Base-by-base conservation (phyloP, 108 stramenopile species). In the Nannochloropsis oceanica region DNA sequence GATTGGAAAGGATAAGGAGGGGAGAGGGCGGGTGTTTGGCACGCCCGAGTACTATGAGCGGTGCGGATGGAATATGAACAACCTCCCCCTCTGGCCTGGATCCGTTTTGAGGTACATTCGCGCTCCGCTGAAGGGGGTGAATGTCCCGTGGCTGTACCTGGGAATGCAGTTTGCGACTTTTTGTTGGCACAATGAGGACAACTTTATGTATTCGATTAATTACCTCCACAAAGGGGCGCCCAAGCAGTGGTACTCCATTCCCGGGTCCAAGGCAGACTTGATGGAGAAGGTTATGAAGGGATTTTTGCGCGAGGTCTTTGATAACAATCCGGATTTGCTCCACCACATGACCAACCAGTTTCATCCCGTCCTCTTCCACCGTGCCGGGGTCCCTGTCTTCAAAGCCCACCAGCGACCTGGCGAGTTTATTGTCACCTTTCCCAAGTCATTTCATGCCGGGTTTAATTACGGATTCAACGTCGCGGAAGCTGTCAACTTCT, bases 121-220 rank as follows among this genome's bases (percentile, higher is more conserved):
- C 50, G 95, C 96, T 25, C 94, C 94, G 25, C 93, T 98, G 50
- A 96, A 94, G 80, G 99, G 99, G 9, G 95, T 99, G 85, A 99
- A 97, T 84, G 95, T 96, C 43, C 99, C 99, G 20, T 92, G 93
- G 93, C 43, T 93, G 81, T 92, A 98, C 90, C 92, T 95, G 86
- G 96, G 98, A 11, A 93, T 95, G 84, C 88, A 96, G n/a, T 98
- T 97, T 84, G 93, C 94, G 13, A 96, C 96, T 24, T 89, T 87
- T 88, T 94, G 94, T 81, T 97, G 96, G 95, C 99, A 99, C 92
- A 97, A 95, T 85, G 99, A 99, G 88, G 99, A 99, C 92, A 97
- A 99, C 91, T 97, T 97, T 89, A 90, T 99, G 46, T 97, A 96
- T 88, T 94, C 93, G 59, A 95, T 99, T 90, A 99, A 99, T 88